A percentile compares a stretch with the other conserved stretches of the same genome.
Conservation (phyloP, 306 rosid species). For the Acacia crassicarpa region DNA sequence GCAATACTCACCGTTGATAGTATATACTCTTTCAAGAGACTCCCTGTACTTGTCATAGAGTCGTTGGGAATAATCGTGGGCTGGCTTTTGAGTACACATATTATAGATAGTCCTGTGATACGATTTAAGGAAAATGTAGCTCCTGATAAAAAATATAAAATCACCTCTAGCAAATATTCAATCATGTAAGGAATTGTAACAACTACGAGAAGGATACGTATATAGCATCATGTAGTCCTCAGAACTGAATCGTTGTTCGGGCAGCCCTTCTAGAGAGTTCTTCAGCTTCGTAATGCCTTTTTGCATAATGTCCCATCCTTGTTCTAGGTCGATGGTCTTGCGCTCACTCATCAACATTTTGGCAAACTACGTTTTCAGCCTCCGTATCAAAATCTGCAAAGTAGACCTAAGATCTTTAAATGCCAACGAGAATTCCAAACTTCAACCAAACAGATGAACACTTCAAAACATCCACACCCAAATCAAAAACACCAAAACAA, state of each 20-base stretch:
- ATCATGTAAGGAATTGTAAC: not conserved
- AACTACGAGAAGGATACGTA: conserved; percentile 22
- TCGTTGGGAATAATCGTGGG: conserved; percentile 46
- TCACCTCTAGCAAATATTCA: not conserved
- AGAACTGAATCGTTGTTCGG: conserved; percentile 22
- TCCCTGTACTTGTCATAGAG: conserved; percentile 46
- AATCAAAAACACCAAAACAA: not conserved
- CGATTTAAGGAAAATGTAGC: conserved; percentile 21
- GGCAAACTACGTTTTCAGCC: not conserved
- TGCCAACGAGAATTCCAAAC: not conserved
- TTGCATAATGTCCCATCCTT: conserved; percentile 39
- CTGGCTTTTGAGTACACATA: conserved; percentile 55
- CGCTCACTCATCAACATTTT: conserved; percentile 25
- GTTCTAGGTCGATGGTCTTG: conserved; percentile 32
- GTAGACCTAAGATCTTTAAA: not conserved
- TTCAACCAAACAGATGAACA: not conserved
- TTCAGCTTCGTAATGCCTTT: conserved; percentile 39
- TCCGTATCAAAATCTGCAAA: not conserved
- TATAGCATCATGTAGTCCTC: conserved; percentile 38
- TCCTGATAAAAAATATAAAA: not conserved
- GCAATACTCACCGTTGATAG: conserved; percentile 42
- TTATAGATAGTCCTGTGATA: conserved; percentile 46
- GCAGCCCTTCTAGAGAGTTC: conserved; percentile 41
- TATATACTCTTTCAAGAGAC: conserved; percentile 41
- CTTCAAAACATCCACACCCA: not conserved